phyloP scores from a whole-genome alignment of 2,329 filamentous ascomycete species.

The Sporothrix sp. region DNA sequence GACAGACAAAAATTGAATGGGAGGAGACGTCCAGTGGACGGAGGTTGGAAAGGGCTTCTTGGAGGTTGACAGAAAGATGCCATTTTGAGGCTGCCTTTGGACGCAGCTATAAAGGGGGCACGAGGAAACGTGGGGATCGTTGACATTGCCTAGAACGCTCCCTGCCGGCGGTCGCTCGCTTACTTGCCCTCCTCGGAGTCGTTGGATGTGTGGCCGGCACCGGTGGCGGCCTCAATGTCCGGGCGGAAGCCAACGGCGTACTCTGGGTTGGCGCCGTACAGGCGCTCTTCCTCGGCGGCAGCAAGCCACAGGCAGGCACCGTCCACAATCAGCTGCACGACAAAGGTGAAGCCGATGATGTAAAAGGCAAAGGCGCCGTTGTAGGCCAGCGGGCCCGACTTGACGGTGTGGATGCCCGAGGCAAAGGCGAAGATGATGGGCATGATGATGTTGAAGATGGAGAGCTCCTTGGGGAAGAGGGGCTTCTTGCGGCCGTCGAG shows the following conservation, averaged over 20 bases:
- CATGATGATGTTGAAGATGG: slow-evolving; percentile 11
- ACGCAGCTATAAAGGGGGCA: too few species aligned
- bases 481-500: slow-evolving; percentile 10
- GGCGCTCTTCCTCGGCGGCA: neutral
- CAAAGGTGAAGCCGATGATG: slow-evolving; percentile 10
- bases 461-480: slow-evolving; percentile 10
- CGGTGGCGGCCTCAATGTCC: neutral
- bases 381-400: slow-evolving; percentile 7
- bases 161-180: too few species aligned
- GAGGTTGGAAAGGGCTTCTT: too few species aligned
- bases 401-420: slow-evolving; percentile 8
- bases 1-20: too few species aligned
- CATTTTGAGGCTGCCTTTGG: too few species aligned
- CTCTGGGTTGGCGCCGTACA: neutral
- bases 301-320: neutral
- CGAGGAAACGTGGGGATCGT: too few species aligned
- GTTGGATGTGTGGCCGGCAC: neutral
- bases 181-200: neutral
- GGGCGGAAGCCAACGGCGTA: neutral
- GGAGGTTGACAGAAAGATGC: too few species aligned
- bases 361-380: slow-evolving; percentile 9
- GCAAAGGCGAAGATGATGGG: slow-evolving; percentile 11
- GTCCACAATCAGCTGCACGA: slow-evolving; percentile 10
- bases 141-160: too few species aligned
- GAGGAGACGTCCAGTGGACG: too few species aligned